Evolutionary conservation across 352 stramenopile species (phyloP), one percentile per base, ranked within the genome.

Genomic region (Phytopythium aichiense): DNA sequence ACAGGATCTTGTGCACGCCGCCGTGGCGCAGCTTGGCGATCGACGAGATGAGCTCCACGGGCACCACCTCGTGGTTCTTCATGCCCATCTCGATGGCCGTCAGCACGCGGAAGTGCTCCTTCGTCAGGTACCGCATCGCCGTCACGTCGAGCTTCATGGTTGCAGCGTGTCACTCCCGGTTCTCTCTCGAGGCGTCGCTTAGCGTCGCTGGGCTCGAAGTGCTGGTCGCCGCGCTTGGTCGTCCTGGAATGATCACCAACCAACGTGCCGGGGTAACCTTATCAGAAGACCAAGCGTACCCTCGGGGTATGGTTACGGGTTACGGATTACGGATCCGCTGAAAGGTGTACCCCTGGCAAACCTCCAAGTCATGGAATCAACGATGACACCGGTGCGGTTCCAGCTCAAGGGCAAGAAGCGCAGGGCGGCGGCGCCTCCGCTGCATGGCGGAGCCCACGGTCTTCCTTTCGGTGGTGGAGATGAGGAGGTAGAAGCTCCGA

Each of bases 81-180:
- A 99, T 99, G 58, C 97, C 96, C 80, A 98, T 97, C 77, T 99
- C 98, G 54, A 99, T 97, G 48, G 97, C 96, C 52, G 96, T 98
- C 43, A 99, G 89, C 61, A 99, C 97, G 50, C 98, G 92, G 79
- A 99, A 99, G 81, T 99, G 96, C 83, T 96, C 81, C 75, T 93
- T 94, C 25, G 87, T 96, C 69, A 98, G 83, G 72, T 97, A 97
- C 58, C 91, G 87, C 91, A 98, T 97, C 30, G 87, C 89, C 23
- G 89, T 95, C 52, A 97, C 91, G 68, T 98, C 92, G 68, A 98
- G 88, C 81, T 97, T 98, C 89, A 95, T 95, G 70, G 65, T 73
- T 40, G 49, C 9, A 8, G 35, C 35, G 35, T 0, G 35, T 40
- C 9, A 15, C 35, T 40, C 35, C 9, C 12, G 35, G 4, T 8